These are phyloP conservation scores for Coemansia sp. DNA, from an alignment of 192 early-diverging fungal genomes.

Conservation along the genomic window DNA sequence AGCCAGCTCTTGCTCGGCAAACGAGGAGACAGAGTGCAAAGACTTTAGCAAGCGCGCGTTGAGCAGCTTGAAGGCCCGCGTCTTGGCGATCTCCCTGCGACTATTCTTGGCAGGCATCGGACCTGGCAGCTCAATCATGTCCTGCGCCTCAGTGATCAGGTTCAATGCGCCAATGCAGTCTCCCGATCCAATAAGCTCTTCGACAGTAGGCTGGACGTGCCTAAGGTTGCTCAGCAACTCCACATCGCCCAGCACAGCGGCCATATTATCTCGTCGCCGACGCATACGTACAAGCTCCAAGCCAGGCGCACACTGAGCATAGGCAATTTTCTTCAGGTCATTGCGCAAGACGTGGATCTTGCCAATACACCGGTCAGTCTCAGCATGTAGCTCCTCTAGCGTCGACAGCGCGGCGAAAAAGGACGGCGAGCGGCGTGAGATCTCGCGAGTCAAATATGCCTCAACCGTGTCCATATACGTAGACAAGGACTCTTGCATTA, in stretches of 20 bases:
- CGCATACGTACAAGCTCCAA: conserved; percentile 84
- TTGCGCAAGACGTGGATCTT: conserved; percentile 83
- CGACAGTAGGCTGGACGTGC: conserved; percentile 83
- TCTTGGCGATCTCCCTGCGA: conserved; percentile 27
- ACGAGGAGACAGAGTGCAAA: conserved; percentile 19
- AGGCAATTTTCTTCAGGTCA: conserved; percentile 67
- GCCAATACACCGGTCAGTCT: conserved; percentile 86
- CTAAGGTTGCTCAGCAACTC: conserved; percentile 75
- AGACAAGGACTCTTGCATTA: conserved; percentile 89
- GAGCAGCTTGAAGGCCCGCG: conserved; percentile 38
- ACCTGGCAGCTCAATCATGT: conserved; percentile 39
- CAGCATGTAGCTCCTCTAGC: conserved; percentile 89
- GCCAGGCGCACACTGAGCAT: conserved; percentile 74
- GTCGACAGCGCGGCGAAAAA: conserved; percentile 96
- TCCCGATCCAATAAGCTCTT: conserved; percentile 75
- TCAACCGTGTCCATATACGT: conserved; percentile 94
- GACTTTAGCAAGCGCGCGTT: conserved; percentile 29
- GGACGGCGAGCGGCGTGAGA: conserved; percentile 89
- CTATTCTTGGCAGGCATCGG: neutral
- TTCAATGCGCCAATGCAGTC: conserved; percentile 91
- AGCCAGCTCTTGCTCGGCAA: conserved; percentile 51
- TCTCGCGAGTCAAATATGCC: conserved; percentile 92
- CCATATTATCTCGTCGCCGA: conserved; percentile 74
- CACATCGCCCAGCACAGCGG: conserved; percentile 68
- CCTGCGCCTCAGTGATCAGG: conserved; percentile 82